Percentiles rank a stretch among this genome's conserved stretches.
These are phyloP conservation scores for Rhodotorula sp. DNA, from an alignment of 1,284 basidiomycete genomes.

Conservation along the genomic window DNA sequence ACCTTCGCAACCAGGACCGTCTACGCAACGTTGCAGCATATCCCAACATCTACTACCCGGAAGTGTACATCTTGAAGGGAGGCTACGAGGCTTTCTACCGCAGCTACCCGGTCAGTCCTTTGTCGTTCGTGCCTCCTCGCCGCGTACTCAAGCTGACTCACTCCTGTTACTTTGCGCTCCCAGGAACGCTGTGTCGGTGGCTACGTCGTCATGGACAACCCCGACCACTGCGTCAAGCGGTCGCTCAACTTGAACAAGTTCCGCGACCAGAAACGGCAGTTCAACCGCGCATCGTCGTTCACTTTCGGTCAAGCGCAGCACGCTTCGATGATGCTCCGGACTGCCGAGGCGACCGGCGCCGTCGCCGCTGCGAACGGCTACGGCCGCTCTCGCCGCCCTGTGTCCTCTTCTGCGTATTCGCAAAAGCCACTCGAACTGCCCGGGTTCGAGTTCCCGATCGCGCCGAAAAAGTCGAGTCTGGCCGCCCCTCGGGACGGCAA, in stretches of 20 bases:
- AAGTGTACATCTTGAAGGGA: slow-evolving; percentile 94
- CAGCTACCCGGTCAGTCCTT: slow-evolving; percentile 54
- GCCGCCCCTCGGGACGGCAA: too few species aligned
- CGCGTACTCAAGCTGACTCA: neutral
- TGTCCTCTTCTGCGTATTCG: neutral
- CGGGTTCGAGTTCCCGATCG: slow-evolving; percentile 33
- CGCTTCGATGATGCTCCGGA: slow-evolving; percentile 26
- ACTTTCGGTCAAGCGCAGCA: slow-evolving; percentile 38
- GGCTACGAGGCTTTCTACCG: slow-evolving; percentile 89
- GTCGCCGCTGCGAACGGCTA: neutral
- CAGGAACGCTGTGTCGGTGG: slow-evolving; percentile 67
- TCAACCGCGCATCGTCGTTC: slow-evolving; percentile 39
- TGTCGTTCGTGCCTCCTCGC: neutral
- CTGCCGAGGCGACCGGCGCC: slow-evolving; percentile 1
- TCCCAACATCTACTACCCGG: slow-evolving; percentile 91
- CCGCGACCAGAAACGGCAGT: slow-evolving; percentile 63
- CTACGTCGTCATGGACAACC: slow-evolving; percentile 95
- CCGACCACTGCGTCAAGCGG: slow-evolving; percentile 71
- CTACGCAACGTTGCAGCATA: slow-evolving; percentile 81
- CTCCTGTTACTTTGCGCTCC: neutral
- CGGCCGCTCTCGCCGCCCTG: neutral
- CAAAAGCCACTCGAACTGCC: slow-evolving; percentile 22
- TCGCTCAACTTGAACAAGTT: slow-evolving; percentile 86
- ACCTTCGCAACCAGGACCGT: slow-evolving; percentile 85
- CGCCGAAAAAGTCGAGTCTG: neutral